Base-by-base conservation (phyloP, 441 rosid genomes). In the Cnidoscolus chayamansa region DNA sequence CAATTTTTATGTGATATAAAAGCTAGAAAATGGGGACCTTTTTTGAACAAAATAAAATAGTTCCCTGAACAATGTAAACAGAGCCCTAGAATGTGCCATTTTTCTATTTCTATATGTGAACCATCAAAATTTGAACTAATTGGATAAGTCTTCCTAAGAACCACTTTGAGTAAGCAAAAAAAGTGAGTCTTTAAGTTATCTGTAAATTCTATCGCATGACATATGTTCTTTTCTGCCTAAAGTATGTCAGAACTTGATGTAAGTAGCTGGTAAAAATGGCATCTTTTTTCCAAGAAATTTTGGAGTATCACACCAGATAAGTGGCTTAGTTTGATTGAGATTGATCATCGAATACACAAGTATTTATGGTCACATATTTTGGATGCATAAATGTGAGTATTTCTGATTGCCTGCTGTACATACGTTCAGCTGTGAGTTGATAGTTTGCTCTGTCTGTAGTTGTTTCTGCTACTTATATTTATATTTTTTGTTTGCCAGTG, bases 41-140 rank as follows among this genome's bases (percentile, higher is more conserved):
- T 67, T 53, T 53, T 59, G n/a, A 47, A 50, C 47, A n/a, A 66
- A 68, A 35, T 68, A 54, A 10, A 54, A 37, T 30, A 32, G 16
- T n/a, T 25, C 13, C 13, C 16, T 37, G 32, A 20, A 54, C 43
- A 48, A 54, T 68, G 17, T 15, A 31, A 12, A 7, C 55, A 48
- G 57, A 68, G 74, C 67, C 13, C 5, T 54, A 30, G 37, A 37
- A 70, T 48, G 19, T 25, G n/a, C 47, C 48, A 4, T 37, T 47
- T 70, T 62, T 40, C 49, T 25, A 11, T 53, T 25, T 58, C 17
- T 12, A 1, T 30, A 31, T 51, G 32, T 10, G 30, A 32, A 17
- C 15, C 17, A 35, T 37, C 56, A n/a, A 43, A 40, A 37, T 59
- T 59, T 16, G 30, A 10, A 49, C 11, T 48, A 17, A 10, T 49